A percentile compares a stretch with the other conserved stretches of the same genome.
phyloP scores from a whole-genome alignment of 768 basidiomycete species.

The Xerocomus brunneocitrinus region DNA sequence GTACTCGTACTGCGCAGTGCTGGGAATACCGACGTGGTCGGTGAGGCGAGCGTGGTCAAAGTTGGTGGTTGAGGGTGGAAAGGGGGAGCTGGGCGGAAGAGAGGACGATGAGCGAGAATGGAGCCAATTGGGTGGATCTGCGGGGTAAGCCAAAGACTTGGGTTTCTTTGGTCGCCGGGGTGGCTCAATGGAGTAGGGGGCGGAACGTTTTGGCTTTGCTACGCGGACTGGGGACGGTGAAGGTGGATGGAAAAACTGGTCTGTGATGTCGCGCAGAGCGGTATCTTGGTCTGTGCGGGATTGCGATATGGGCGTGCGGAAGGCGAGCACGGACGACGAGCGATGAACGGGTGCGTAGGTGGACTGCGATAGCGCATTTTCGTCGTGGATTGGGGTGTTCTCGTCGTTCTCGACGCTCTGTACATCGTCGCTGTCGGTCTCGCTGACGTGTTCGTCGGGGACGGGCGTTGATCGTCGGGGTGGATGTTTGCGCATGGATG shows the following conservation, averaged over 20 bases:
- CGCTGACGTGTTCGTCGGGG: slow-evolving; percentile 12
- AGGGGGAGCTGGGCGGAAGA: slow-evolving; percentile 33
- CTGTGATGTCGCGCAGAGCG: slow-evolving; percentile 30
- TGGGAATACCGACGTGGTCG: neutral
- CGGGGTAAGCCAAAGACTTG: slow-evolving; percentile 27
- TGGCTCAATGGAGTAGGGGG: slow-evolving; percentile 18
- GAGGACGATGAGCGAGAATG: slow-evolving; percentile 25
- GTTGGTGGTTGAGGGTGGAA: slow-evolving; percentile 22
- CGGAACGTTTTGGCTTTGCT: slow-evolving; percentile 18
- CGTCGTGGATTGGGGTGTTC: slow-evolving; percentile 14
- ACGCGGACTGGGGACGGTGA: slow-evolving; percentile 28
- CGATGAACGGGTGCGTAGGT: slow-evolving; percentile 9
- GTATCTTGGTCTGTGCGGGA: slow-evolving; percentile 17
- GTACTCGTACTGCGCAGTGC: slow-evolving; percentile 17
- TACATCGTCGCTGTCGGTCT: slow-evolving; percentile 18
- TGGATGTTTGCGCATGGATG: slow-evolving; percentile 13
- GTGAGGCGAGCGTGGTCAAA: slow-evolving; percentile 6
- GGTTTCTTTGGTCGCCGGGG: slow-evolving; percentile 32
- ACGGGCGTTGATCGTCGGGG: slow-evolving; percentile 11
- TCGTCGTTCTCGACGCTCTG: slow-evolving; percentile 16
- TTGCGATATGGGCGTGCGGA: slow-evolving; percentile 24
- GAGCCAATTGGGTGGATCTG: slow-evolving; percentile 31
- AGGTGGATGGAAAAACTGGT: slow-evolving; percentile 33
- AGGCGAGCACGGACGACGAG: slow-evolving; percentile 14
- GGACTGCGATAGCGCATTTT: slow-evolving; percentile 5